These are phyloP conservation scores for Daldinia eschscholtzii DNA, from an alignment of 2,329 filamentous ascomycete genomes.

Conservation along the genomic window DNA sequence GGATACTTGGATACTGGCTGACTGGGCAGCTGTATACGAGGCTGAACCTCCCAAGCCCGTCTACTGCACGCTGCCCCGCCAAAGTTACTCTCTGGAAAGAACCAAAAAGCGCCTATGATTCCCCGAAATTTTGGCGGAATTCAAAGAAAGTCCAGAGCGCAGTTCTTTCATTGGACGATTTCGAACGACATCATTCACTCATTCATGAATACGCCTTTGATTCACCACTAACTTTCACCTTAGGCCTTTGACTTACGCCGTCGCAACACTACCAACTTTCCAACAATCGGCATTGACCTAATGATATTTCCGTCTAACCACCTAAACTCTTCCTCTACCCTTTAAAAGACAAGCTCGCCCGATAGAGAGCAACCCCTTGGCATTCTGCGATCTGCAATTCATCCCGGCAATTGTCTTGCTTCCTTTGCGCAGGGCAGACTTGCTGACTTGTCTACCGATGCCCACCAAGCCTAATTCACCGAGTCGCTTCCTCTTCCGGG, in stretches of 20 bases:
- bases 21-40: constrained; percentile 20
- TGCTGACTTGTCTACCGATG: constrained; percentile 55
- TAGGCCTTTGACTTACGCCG: constrained; percentile 25
- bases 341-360: not conserved
- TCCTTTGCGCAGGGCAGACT: constrained; percentile 47
- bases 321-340: too few species aligned
- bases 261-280: constrained; percentile 9
- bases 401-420: constrained; percentile 33
- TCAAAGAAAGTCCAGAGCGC: constrained; percentile 25
- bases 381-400: constrained; percentile 4
- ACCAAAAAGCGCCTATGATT: constrained; percentile 28
- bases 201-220: constrained; percentile 13
- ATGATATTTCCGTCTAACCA: not conserved
- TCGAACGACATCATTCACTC: constrained; percentile 42
- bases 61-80: constrained; percentile 28
- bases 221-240: constrained; percentile 14
- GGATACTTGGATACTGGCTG: constrained; percentile 8
- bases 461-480: constrained; percentile 59
- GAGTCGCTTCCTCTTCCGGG: constrained; percentile 58
- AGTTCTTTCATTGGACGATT: constrained; percentile 36
- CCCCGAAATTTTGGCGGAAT: constrained; percentile 43
- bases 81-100: constrained; percentile 10
- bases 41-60: constrained; percentile 25
- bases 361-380: not conserved
- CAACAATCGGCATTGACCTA: not conserved